Percentiles rank a stretch among this genome's conserved stretches.
phyloP scores from a whole-genome alignment of 805 yeast species.

The Suhomyces faveliae region DNA sequence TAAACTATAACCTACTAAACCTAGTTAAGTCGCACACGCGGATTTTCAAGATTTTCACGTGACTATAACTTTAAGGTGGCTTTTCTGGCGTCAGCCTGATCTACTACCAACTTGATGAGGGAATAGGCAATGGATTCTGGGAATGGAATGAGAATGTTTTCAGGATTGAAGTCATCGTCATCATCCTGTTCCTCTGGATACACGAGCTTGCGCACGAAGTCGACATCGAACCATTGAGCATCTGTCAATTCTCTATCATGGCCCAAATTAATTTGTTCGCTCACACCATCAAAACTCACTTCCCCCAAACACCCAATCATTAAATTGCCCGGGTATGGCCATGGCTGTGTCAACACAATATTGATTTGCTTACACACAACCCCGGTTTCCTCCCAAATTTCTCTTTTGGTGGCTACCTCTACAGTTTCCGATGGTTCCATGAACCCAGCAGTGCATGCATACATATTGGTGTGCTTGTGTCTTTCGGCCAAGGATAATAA shows the following conservation, averaged over 20 bases:
- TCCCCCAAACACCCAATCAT: constrained; percentile 90
- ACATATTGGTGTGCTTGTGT: constrained; percentile 55
- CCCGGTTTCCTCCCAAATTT: constrained; percentile 96
- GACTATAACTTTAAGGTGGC: background rate
- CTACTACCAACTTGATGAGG: constrained; percentile 43
- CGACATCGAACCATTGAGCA: constrained; percentile 78
- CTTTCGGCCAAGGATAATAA: constrained; percentile 72
- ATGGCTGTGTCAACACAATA: constrained; percentile 80
- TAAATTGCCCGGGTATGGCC: constrained; percentile 95
- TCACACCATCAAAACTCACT: constrained; percentile 66
- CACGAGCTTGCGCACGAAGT: constrained; percentile 46
- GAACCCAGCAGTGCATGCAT: constrained; percentile 90
- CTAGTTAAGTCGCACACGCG: too few species aligned
- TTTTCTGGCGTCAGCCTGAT: constrained; percentile 17
- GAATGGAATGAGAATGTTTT: constrained; percentile 42
- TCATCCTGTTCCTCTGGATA: constrained; percentile 16
- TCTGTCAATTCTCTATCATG: constrained; percentile 86
- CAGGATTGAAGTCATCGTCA: constrained; percentile 28
- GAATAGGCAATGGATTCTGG: constrained; percentile 43
- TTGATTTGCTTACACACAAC: constrained; percentile 57
- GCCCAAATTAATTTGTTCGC: constrained; percentile 65
- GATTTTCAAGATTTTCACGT: background rate
- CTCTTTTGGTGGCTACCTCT: constrained; percentile 84
- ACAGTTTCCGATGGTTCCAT: constrained; percentile 94
- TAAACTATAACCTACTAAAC: too few species aligned